Percentiles rank a stretch among this genome's conserved stretches.
Conservation (phyloP, 306 rosid genomes). For the Castanea sativa region DNA sequence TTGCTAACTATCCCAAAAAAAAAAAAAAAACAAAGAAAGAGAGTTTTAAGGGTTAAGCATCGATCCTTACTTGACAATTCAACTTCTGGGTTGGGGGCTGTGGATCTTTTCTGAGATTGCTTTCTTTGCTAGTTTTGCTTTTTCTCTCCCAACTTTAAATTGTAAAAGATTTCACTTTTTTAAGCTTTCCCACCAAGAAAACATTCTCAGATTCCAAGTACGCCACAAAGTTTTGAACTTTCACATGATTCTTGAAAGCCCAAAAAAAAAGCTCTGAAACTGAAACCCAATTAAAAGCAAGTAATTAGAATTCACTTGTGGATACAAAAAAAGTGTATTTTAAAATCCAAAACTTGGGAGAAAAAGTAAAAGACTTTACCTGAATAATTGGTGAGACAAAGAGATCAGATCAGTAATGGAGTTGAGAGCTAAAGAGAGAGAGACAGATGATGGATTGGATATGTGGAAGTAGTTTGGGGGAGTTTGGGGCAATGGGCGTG, state of each 20-base stretch:
- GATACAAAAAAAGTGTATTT: no score
- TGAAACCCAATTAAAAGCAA: background rate
- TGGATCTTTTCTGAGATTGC: conserved; percentile 37
- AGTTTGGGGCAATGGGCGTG: background rate
- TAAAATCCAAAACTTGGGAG: background rate
- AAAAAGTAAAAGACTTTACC: background rate
- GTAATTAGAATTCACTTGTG: no score
- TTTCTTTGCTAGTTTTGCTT: conserved; percentile 20
- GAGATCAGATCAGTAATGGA: background rate
- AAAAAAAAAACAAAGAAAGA: no score
- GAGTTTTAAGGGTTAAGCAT: conserved; percentile 36
- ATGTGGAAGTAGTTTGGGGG: background rate
- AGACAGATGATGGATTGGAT: background rate
- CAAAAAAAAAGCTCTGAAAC: background rate
- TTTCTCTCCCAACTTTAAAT: conserved; percentile 20
- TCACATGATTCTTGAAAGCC: background rate
- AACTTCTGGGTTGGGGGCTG: conserved; percentile 29
- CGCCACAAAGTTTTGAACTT: conserved; percentile 9
- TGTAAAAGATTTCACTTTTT: background rate
- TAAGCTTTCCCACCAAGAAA: conserved; percentile 4
- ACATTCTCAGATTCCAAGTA: conserved; percentile 11
- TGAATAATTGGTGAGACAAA: background rate
- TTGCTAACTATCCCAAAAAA: background rate
- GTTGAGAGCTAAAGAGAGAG: background rate
- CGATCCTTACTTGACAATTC: conserved; percentile 59